These are phyloP conservation scores for Melianthus villosus DNA, from an alignment of 441 rosid species.

Conservation along the genomic window DNA sequence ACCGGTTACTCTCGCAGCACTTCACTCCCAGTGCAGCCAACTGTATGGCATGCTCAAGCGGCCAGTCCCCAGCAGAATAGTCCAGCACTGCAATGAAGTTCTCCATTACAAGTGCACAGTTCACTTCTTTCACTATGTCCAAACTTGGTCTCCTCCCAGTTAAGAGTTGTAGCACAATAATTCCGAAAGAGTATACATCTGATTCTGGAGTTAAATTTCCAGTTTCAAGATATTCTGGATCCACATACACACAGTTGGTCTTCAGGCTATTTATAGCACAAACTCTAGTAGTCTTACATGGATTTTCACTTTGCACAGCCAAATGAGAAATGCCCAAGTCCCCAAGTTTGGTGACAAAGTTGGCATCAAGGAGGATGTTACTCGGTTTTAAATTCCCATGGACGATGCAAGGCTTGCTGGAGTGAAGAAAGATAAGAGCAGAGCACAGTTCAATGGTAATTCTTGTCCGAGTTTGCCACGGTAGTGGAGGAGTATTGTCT, in stretches of 20 bases:
- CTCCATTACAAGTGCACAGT: constrained; percentile 44
- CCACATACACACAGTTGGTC: constrained; percentile 18
- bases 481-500: constrained; percentile 34
- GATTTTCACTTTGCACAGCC: constrained; percentile 18
- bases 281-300: background rate
- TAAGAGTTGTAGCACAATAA: constrained; percentile 58
- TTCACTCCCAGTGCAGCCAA: constrained; percentile 50
- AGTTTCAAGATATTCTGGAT: constrained; percentile 37
- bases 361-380: constrained; percentile 62
- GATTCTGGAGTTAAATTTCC: constrained; percentile 42
- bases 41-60: constrained; percentile 31
- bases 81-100: constrained; percentile 46
- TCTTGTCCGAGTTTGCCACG: constrained; percentile 46
- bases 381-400: constrained; percentile 76
- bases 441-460: constrained; percentile 70
- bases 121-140: constrained; percentile 36
- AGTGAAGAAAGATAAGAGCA: constrained; percentile 76
- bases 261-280: constrained; percentile 9
- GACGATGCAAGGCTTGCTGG: constrained; percentile 50
- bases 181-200: constrained; percentile 64
- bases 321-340: constrained; percentile 49
- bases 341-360: constrained; percentile 42
- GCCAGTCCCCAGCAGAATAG: constrained; percentile 70
- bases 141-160: constrained; percentile 44
- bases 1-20: constrained; percentile 39